These are phyloP conservation scores for Piedraia hortae DNA, from an alignment of 2,329 filamentous ascomycete species.

Conservation along the genomic window DNA sequence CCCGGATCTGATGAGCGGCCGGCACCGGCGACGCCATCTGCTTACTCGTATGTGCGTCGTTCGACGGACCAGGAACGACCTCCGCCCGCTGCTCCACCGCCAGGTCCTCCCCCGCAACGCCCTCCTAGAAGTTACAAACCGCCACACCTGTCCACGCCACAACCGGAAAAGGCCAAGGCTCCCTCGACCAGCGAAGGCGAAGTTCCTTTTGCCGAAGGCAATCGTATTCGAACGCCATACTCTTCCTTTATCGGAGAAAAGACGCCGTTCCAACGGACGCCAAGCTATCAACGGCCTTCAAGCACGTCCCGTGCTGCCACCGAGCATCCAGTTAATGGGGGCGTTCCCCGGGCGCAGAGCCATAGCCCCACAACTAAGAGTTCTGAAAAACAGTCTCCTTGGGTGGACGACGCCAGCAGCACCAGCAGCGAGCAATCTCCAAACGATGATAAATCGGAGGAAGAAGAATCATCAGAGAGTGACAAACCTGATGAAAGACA, in stretches of 20 bases:
- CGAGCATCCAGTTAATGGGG: slow-evolving; percentile 5
- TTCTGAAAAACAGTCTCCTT: too few species aligned
- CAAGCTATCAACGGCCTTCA: too few species aligned
- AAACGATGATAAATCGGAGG: too few species aligned
- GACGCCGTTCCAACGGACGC: slow-evolving; percentile 20
- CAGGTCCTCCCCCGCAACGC: slow-evolving; percentile 12
- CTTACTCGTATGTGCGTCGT: slow-evolving; percentile 8
- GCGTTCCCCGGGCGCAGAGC: slow-evolving; percentile 4
- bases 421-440: too few species aligned
- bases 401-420: too few species aligned
- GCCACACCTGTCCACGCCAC: slow-evolving; percentile 13
- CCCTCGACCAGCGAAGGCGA: slow-evolving; percentile 4
- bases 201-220: slow-evolving; percentile 19
- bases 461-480: too few species aligned
- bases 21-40: slow-evolving; percentile 14
- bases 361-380: too few species aligned
- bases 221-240: slow-evolving; percentile 26
- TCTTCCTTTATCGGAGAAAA: slow-evolving; percentile 26
- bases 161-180: slow-evolving; percentile 11
- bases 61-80: slow-evolving; percentile 8
- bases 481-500: too few species aligned
- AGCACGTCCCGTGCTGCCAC: slow-evolving; percentile 21
- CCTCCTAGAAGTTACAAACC: slow-evolving; percentile 10
- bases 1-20: slow-evolving; percentile 32
- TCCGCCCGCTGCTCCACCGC: slow-evolving; percentile 9